These are phyloP conservation scores for Xanthoconium separans DNA, from an alignment of 1,284 basidiomycete genomes.

Conservation along the genomic window DNA sequence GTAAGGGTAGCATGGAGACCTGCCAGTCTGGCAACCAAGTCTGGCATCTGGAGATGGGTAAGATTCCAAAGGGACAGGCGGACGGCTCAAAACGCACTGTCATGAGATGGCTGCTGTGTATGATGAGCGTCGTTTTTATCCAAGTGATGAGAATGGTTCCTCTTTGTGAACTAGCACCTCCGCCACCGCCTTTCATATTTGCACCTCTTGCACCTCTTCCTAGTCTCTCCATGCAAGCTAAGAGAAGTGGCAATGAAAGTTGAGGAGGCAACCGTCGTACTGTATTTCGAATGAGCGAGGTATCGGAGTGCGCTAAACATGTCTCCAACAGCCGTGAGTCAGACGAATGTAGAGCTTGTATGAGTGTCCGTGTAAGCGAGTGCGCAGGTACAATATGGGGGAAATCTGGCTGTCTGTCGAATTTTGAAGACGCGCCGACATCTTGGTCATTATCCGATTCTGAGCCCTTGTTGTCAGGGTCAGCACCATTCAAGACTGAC, in stretches of 20 bases:
- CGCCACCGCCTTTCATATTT: conserved; percentile 78
- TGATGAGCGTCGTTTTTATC: conserved; percentile 84
- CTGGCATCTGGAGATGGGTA: conserved; percentile 65
- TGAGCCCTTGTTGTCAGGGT: conserved; percentile 34
- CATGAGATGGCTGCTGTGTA: conserved; percentile 93
- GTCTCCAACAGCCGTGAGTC: conserved; percentile 88
- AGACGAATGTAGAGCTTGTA: conserved; percentile 95
- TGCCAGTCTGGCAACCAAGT: conserved; percentile 80
- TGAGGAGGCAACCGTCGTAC: conserved; percentile 88
- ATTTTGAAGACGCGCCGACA: conserved; percentile 20
- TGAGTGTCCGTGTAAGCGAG: conserved; percentile 91
- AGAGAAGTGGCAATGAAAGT: conserved; percentile 84
- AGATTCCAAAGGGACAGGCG: conserved; percentile 12
- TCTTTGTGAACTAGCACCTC: conserved; percentile 82
- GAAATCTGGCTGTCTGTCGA: conserved; percentile 37
- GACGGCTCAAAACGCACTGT: conserved; percentile 58
- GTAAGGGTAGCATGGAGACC: conserved; percentile 83
- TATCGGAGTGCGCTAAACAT: conserved; percentile 85
- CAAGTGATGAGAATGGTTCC: conserved; percentile 85
- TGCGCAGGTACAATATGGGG: conserved; percentile 67
- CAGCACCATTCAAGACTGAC: conserved; percentile 61
- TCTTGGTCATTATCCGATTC: conserved; percentile 47
- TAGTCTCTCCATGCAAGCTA: conserved; percentile 87
- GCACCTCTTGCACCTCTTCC: conserved; percentile 73
- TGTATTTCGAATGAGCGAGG: conserved; percentile 82